A percentile compares a stretch with the other conserved stretches of the same genome.
Conservation (phyloP, 2,329 filamentous ascomycete species). For the Zelopaecilomyces penicillatus region DNA sequence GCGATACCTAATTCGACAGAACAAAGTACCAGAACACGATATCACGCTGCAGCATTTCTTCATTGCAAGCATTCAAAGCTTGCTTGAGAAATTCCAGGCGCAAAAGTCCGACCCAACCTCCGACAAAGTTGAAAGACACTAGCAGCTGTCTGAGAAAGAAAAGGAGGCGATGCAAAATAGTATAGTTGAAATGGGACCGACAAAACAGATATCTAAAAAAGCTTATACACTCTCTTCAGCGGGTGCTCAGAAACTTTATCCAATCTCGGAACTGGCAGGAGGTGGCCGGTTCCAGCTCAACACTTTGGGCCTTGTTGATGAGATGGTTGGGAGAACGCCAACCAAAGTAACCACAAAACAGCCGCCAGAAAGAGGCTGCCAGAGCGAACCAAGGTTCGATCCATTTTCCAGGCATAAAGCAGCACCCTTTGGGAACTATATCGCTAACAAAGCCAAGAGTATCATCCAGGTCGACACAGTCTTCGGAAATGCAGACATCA, state of each 20-base stretch:
- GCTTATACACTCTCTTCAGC: conserved; percentile 4
- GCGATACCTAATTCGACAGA: conserved; percentile 8
- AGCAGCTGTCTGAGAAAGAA: conserved; percentile 5
- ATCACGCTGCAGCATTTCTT: neutral
- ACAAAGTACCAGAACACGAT: neutral
- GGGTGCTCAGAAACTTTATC: conserved; percentile 3
- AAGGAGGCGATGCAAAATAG: neutral
- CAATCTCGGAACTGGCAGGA: conserved; percentile 1
- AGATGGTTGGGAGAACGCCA: conserved; percentile 17
- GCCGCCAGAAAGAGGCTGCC: too few species aligned
- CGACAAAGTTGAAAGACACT: neutral
- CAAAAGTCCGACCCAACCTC: neutral
- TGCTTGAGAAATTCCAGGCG: conserved; percentile 6
- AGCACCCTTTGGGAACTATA: too few species aligned
- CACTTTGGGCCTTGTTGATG: conserved; percentile 18
- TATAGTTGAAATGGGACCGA: conserved; percentile 5
- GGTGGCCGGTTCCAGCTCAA: neutral
- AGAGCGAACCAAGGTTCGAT: too few species aligned
- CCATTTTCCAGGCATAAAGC: too few species aligned
- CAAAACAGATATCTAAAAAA: conserved; percentile 5
- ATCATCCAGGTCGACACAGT: too few species aligned
- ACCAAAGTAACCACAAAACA: neutral
- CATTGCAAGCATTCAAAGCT: conserved; percentile 4
- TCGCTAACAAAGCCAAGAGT: too few species aligned
- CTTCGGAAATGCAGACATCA: too few species aligned